A percentile compares a stretch with the other conserved stretches of the same genome.
These are phyloP conservation scores for Sideroxylon spinosum DNA, from an alignment of 179 eudicot genomes.

Conservation along the genomic window DNA sequence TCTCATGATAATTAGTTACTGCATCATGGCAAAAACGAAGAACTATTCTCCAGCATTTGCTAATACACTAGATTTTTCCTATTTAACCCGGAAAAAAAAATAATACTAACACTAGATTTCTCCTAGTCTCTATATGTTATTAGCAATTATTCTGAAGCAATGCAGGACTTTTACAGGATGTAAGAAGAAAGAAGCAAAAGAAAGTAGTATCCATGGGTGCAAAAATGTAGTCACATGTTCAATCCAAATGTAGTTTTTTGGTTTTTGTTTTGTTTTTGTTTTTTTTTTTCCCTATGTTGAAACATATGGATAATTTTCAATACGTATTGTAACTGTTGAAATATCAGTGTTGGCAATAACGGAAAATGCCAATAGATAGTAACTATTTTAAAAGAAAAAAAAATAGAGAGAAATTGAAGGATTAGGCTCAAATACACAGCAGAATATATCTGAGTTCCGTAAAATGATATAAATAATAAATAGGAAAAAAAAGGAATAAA, in stretches of 20 bases:
- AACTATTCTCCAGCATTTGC: not conserved
- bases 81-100: too few species aligned
- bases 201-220: not conserved
- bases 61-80: not conserved
- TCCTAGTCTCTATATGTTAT: not conserved
- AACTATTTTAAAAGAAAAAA: not conserved
- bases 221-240: not conserved
- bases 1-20: not conserved
- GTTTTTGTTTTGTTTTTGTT: too few species aligned
- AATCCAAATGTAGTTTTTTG: not conserved
- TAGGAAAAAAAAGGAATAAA: not conserved
- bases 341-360: not conserved
- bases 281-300: too few species aligned
- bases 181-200: not conserved
- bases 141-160: not conserved
- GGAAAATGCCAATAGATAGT: too few species aligned
- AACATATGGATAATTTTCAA: not conserved
- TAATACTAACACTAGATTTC: too few species aligned
- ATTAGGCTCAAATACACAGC: not conserved
- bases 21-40: not conserved
- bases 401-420: not conserved
- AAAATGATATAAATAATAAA: not conserved
- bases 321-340: not conserved
- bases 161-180: not conserved
- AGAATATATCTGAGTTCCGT: not conserved